A percentile compares a stretch with the other conserved stretches of the same genome.
These are phyloP conservation scores for Cicer judaicum DNA, from an alignment of 306 rosid species.

Conservation along the genomic window DNA sequence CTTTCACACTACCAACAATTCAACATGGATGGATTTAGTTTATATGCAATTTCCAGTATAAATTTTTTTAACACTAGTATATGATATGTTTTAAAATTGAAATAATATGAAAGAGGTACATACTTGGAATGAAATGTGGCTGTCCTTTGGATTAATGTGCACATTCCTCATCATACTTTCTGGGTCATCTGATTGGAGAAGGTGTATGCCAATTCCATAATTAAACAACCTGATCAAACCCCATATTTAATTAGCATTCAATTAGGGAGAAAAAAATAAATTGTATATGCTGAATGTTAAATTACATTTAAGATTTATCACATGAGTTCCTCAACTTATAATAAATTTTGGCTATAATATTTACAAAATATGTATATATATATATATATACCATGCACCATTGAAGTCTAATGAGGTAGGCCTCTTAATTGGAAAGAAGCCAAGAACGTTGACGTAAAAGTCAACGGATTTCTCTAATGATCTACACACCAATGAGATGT, in stretches of 20 bases:
- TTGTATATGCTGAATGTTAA: neutral
- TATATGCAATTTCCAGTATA: too few relatives aligned
- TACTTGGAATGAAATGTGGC: conserved; percentile 71
- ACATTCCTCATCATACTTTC: conserved; percentile 51
- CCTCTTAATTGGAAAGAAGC: conserved; percentile 57
- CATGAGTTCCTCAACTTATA: too few relatives aligned
- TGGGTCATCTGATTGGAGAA: conserved; percentile 71
- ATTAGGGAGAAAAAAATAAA: too few relatives aligned
- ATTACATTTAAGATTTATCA: too few relatives aligned
- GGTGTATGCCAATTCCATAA: conserved; percentile 83
- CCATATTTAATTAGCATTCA: neutral
- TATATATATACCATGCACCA: conserved; percentile 48
- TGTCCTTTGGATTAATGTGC: conserved; percentile 71
- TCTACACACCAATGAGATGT: conserved; percentile 71
- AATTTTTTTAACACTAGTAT: too few relatives aligned
- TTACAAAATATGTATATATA: too few relatives aligned
- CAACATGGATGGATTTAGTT: too few relatives aligned
- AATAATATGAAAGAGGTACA: neutral
- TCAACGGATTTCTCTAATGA: conserved; percentile 68
- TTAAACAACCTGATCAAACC: conserved; percentile 64
- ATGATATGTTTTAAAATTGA: too few relatives aligned
- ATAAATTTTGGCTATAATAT: too few relatives aligned
- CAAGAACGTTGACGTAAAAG: conserved; percentile 73
- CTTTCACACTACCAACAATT: conserved; percentile 61
- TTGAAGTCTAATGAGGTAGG: conserved; percentile 48